Evolutionary conservation across 495 filamentous ascomycete species (phyloP), one percentile per base, ranked within the genome.

Genomic region (Thermothielavioides terrestris): DNA sequence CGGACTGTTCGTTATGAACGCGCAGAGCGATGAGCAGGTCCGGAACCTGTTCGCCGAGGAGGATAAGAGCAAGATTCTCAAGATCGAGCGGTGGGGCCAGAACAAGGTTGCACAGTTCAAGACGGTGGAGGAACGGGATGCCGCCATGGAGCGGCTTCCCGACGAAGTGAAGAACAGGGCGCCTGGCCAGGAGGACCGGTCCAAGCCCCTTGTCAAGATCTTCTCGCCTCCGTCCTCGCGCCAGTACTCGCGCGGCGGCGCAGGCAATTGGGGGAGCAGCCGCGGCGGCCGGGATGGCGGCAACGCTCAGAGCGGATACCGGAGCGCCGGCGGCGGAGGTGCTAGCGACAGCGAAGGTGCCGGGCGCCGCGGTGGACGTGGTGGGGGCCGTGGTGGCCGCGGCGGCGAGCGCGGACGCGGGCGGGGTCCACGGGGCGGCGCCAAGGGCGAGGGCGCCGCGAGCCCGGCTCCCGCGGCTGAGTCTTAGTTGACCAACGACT

Each of bases 101-200:
- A 85, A 86, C 69, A 85, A 84, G 63, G 81, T 94, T 31, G 88
- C 83, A 15, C 82, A 85, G 25, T 95, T 96, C 72, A 73, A 80
- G 39, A 84, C 73, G 15, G 60, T 74, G 1, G 88, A 94, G 55
- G 85, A 92, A 21, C 84, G 88, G 52, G 85, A 85, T 55, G 78
- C 75, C 21, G 85, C 88, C 23, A 75, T 92, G 48, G 77, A 81
- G 4, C 82, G 75, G 46, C 75, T 91, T 35, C 80, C 86, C 6
- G 71, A 80, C 4, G 86, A 92, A 6, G 73, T 83, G 57, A 91
- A 88, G 74, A 79, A 77, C 53, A 72, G 78, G 38, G 71, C 73
- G 10, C 57, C 55, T 2, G 61, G 64, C 11, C 69, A 74, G 34
- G 74, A 79, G 40, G 83, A 82, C 43, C 79, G 83, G 44, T 81